These are phyloP conservation scores for Tephrocybe sp. DNA, from an alignment of 768 basidiomycete species.

Conservation along the genomic window DNA sequence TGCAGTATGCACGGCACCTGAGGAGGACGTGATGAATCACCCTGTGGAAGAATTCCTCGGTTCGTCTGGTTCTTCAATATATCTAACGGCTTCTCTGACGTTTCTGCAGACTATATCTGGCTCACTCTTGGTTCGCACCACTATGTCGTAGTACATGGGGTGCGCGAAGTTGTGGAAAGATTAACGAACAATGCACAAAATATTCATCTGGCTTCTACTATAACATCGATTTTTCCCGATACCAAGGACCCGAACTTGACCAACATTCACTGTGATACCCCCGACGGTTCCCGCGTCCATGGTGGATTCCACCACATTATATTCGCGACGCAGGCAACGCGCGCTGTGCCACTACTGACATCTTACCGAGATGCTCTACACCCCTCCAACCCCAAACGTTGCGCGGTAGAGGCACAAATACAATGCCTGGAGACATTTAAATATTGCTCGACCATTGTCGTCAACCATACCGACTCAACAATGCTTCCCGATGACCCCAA, in stretches of 20 bases:
- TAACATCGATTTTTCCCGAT: constrained; percentile 45
- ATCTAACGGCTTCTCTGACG: neutral
- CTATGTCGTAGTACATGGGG: constrained; percentile 61
- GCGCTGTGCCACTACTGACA: constrained; percentile 53
- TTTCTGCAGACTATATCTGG: constrained; percentile 65
- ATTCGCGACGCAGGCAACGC: constrained; percentile 73
- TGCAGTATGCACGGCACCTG: constrained; percentile 68
- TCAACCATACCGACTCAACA: constrained; percentile 67
- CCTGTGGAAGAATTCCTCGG: constrained; percentile 69
- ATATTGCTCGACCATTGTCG: constrained; percentile 57
- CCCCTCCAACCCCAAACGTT: constrained; percentile 23
- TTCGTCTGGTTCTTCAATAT: constrained; percentile 24
- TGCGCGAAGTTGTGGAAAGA: constrained; percentile 55
- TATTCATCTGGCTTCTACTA: constrained; percentile 55
- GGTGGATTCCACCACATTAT: constrained; percentile 65
- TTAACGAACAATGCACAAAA: constrained; percentile 46
- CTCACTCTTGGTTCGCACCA: constrained; percentile 67
- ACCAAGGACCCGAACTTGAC: constrained; percentile 29
- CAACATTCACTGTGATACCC: constrained; percentile 37
- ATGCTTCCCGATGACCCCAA: constrained; percentile 49
- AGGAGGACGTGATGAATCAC: constrained; percentile 51
- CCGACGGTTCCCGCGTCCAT: constrained; percentile 26
- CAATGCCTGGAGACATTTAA: constrained; percentile 50
- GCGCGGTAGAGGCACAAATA: constrained; percentile 39
- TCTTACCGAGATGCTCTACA: constrained; percentile 42